Base-by-base conservation (phyloP, 1,284 basidiomycete species). In the Hypsizygus ulmarius region DNA sequence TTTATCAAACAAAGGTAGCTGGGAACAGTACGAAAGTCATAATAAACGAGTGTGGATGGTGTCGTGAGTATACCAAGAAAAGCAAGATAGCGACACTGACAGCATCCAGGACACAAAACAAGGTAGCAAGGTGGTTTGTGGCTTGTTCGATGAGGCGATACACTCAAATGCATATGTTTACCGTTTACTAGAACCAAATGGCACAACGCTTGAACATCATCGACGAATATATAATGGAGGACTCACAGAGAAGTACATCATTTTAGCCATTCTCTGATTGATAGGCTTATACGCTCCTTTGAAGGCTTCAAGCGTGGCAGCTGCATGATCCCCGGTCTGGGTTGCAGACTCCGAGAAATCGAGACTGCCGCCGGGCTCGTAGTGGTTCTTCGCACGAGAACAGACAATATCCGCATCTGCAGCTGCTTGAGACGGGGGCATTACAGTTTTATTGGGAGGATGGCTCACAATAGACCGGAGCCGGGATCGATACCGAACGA, bases 401-500 rank as follows among this genome's bases (percentile, higher is more conserved):
- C 72, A 74, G 3, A 72, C 69, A 14, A 69, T 71, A 42, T 74
- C 86, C 1, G 87, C 87, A 64, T 90, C 88, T 90, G 49, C 2
- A 25, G 43, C 39, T 18, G 37, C 44, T 14, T 46, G 8, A 40
- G 29, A 5, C 21, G n/a, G 36, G 6, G 8, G 11, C 10, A 37
- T 38, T 4, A 21, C 19, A 19, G 27, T 1, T 12, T 12, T 10
- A 1, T 27, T 6, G 37, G 38, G 25, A 5, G 14, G 61, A 33
- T 11, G 36, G 57, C 82, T 54, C 56, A 90, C 88, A 91, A 57
- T 90, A 92, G 0, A 90, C 87, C 0, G 89, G 90, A 0, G 88
- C 89, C 0, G 88, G 87, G 40, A 91, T 88, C 0, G 87, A 90
- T 0, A 92, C 89, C 0, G 87, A 89, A 10, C 90, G 81, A 0